Evolutionary conservation across 2,329 filamentous ascomycete genomes (phyloP).

Genomic region (Fusarium ambrosium): DNA sequence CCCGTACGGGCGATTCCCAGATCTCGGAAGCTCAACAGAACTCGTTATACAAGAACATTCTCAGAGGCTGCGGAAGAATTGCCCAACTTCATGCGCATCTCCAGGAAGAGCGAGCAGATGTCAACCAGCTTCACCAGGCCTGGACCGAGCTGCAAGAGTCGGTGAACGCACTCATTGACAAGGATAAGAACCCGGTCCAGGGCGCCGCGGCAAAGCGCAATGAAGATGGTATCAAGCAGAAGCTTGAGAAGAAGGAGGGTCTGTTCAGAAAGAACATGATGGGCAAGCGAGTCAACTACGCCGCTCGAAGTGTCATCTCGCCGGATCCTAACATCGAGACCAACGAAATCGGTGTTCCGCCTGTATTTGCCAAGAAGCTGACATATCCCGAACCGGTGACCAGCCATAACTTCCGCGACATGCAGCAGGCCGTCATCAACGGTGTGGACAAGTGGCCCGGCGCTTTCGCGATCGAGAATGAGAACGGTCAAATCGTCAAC

Average conservation of each 20-base stretch:
- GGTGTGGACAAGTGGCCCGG: constrained; percentile 95
- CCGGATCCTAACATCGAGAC: constrained; percentile 99
- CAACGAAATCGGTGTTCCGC: constrained; percentile 97
- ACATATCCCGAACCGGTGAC: constrained; percentile 98
- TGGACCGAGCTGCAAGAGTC: constrained; percentile 88
- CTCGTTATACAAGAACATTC: constrained; percentile 85
- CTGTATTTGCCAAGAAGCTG: constrained; percentile 96
- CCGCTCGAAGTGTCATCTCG: constrained; percentile 96
- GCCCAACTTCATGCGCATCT: constrained; percentile 74
- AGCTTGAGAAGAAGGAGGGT: constrained; percentile 98
- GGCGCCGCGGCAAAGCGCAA: constrained; percentile 82
- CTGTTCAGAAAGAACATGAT: constrained; percentile 99
- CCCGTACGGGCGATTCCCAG: constrained; percentile 81
- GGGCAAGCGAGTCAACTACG: constrained; percentile 99
- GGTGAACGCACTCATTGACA: constrained; percentile 94
- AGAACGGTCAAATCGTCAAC: constrained; percentile 91
- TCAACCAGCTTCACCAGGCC: constrained; percentile 82
- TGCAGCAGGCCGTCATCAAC: constrained; percentile 97
- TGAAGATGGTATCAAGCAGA: constrained; percentile 96
- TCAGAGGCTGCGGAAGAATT: constrained; percentile 80
- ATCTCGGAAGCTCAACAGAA: constrained; percentile 93
- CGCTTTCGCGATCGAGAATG: constrained; percentile 93
- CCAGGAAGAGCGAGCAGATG: constrained; percentile 60
- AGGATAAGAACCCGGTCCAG: constrained; percentile 85
- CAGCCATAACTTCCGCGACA: constrained; percentile 94